Conservation (phyloP, 306 rosid species). For the Inga leiocalycina region DNA sequence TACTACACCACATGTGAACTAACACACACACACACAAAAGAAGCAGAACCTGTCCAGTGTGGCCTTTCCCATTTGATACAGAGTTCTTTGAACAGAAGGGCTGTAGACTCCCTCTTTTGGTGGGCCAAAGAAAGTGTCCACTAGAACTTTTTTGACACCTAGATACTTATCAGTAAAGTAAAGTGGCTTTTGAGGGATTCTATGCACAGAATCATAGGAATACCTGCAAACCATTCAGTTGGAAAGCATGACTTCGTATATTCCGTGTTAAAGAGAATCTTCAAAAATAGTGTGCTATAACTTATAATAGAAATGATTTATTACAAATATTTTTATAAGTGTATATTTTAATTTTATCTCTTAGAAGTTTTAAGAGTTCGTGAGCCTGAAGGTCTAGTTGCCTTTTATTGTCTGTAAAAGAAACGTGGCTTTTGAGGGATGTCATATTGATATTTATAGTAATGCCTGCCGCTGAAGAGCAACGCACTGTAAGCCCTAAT, state of each 20-base stretch:
- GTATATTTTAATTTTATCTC: neutral
- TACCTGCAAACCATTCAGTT: slow-evolving; percentile 60
- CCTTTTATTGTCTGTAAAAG: slow-evolving; percentile 52
- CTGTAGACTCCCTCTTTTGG: slow-evolving; percentile 82
- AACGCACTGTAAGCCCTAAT: neutral
- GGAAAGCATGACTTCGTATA: slow-evolving; percentile 20
- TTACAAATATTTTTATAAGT: too few species aligned
- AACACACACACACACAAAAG: neutral
- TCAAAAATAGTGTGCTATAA: neutral
- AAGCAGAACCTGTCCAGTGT: slow-evolving; percentile 64
- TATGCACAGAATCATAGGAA: slow-evolving; percentile 55
- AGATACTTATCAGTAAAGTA: slow-evolving; percentile 72
- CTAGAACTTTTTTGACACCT: slow-evolving; percentile 62
- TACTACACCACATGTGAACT: neutral
- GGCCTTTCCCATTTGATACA: slow-evolving; percentile 81
- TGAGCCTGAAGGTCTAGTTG: neutral
- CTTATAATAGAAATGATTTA: neutral
- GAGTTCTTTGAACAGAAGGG: slow-evolving; percentile 93
- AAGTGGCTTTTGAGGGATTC: slow-evolving; percentile 62
- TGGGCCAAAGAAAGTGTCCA: slow-evolving; percentile 77
- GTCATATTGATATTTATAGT: slow-evolving; percentile 50
- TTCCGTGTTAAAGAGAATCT: slow-evolving; percentile 17
- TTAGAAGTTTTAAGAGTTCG: too few species aligned
- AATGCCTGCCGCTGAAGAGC: slow-evolving; percentile 51
- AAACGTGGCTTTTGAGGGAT: slow-evolving; percentile 64